A percentile compares a stretch with the other conserved stretches of the same genome.
These are phyloP conservation scores for Fusarium pseudoanthophilum DNA, from an alignment of 2,329 filamentous ascomycete genomes.

Conservation along the genomic window DNA sequence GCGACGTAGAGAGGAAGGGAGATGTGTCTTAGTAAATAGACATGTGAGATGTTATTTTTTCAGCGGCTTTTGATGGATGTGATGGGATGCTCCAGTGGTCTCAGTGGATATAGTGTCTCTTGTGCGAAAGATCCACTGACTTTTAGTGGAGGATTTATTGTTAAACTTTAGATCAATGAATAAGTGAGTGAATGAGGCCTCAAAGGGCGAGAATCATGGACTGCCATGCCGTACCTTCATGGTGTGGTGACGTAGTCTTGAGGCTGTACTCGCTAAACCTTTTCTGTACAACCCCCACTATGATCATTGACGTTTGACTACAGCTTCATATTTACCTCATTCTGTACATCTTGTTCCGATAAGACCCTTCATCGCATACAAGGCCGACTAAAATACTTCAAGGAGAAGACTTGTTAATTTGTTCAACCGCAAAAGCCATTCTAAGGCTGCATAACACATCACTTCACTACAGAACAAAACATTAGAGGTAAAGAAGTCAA, in stretches of 20 bases:
- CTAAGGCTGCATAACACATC: too few species aligned
- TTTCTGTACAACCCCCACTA: constrained; percentile 14
- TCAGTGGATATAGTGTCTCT: neutral
- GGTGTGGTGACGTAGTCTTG: constrained; percentile 27
- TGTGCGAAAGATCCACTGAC: neutral
- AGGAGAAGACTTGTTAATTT: too few species aligned
- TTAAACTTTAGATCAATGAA: neutral
- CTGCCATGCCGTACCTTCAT: neutral
- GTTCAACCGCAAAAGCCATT: fast-evolving
- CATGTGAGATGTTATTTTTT: neutral
- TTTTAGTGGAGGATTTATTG: neutral
- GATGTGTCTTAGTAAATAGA: neutral
- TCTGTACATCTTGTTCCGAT: neutral
- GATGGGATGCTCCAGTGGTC: neutral
- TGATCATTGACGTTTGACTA: neutral
- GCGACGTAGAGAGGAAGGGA: neutral
- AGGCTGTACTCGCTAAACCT: constrained; percentile 22
- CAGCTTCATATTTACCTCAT: neutral
- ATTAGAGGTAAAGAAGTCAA: constrained; percentile 19
- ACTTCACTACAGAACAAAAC: neutral
- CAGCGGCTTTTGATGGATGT: neutral
- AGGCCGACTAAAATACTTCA: fast-evolving
- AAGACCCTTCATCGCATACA: neutral
- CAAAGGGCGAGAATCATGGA: neutral
- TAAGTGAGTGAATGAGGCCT: neutral